Evolutionary conservation across 257 asterid genomes (phyloP).

Genomic region (Schizonepeta tenuifolia): DNA sequence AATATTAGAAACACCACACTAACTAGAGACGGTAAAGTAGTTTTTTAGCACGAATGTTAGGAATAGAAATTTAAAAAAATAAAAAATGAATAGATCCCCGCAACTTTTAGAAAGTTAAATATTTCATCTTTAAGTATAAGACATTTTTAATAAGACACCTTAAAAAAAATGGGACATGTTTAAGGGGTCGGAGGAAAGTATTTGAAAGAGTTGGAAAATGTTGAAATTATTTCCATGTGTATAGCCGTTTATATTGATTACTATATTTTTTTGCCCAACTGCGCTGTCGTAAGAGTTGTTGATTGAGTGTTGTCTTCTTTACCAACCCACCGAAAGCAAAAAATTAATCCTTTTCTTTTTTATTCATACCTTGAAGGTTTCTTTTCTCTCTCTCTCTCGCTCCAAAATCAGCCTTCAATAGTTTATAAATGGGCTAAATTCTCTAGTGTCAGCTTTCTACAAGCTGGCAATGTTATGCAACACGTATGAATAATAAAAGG

Average conservation of each 20-base stretch:
- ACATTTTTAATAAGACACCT: too few species aligned
- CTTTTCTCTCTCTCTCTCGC: not conserved
- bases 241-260: conserved; percentile 42
- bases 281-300: not conserved
- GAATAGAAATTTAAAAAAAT: too few species aligned
- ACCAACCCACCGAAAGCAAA: conserved; percentile 40
- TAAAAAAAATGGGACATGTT: too few species aligned
- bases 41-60: too few species aligned
- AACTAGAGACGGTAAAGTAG: too few species aligned
- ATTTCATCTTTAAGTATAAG: too few species aligned
- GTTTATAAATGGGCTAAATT: not conserved
- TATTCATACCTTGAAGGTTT: not conserved
- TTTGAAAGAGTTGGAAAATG: not conserved
- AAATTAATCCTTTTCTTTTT: not conserved
- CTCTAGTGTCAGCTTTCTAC: not conserved
- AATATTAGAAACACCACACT: too few species aligned
- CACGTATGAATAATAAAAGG: not conserved
- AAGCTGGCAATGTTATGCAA: not conserved
- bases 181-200: too few species aligned
- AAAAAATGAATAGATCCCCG: too few species aligned
- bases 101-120: too few species aligned
- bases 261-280: too few species aligned
- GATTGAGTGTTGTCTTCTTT: not conserved
- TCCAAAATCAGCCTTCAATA: not conserved
- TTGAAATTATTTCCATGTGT: not conserved